phyloP scores from a whole-genome alignment of 2,329 filamentous ascomycete species.

The Colletotrichum trifolii region DNA sequence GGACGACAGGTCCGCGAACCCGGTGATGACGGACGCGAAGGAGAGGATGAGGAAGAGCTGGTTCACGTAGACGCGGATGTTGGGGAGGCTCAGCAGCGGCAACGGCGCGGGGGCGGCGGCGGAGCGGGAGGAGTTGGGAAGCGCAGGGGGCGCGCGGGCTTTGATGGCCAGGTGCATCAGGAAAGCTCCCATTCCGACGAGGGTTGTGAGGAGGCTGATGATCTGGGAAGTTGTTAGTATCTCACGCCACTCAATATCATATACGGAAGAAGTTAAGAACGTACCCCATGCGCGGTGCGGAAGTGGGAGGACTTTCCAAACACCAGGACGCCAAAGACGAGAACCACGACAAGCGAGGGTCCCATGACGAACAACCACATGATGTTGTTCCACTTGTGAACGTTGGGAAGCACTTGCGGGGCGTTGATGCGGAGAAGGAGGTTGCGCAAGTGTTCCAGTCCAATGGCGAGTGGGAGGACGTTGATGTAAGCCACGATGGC shows the following conservation, averaged over 20 bases:
- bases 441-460: constrained; percentile 42
- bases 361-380: constrained; percentile 42
- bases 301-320: constrained; percentile 42
- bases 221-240: constrained; percentile 38
- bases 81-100: constrained; percentile 18
- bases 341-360: constrained; percentile 40
- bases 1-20: constrained; percentile 44
- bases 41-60: constrained; percentile 42
- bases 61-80: constrained; percentile 39
- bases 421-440: constrained; percentile 41
- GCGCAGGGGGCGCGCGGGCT: constrained; percentile 12
- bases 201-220: constrained; percentile 42
- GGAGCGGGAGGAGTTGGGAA: constrained; percentile 11
- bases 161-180: constrained; percentile 42
- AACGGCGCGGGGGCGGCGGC: not conserved
- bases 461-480: constrained; percentile 43
- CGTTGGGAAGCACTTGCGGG: constrained; percentile 40
- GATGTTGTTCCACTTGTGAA: constrained; percentile 40
- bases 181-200: constrained; percentile 41
- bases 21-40: constrained; percentile 39
- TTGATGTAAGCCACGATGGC: constrained; percentile 42
- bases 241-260: rapidly evolving
- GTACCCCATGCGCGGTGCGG: constrained; percentile 44
- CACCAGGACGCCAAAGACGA: constrained; percentile 43
- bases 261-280: constrained; percentile 7